Base-by-base conservation (phyloP, 148 eudicot species). In the Suaeda aralocaspica region DNA sequence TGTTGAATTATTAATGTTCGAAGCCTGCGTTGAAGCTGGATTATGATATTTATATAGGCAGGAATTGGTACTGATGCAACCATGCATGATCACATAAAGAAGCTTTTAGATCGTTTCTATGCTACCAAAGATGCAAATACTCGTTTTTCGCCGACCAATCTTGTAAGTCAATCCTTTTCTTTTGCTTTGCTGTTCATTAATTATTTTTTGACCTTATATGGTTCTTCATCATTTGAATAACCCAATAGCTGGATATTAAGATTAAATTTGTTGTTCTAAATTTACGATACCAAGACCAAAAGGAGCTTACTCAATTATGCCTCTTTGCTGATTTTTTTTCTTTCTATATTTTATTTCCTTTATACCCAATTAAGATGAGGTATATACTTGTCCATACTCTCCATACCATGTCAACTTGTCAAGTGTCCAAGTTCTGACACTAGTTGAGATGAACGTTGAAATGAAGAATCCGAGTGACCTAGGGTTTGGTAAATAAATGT, bases 61-160 rank as follows among this genome's bases (percentile, higher is more conserved):
- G 96, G 91, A 46, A 94, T 94, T 45, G 99, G 99, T 36, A 94
- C 99, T 71, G 99, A 94, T 84, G 99, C 99, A 31, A 94, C 99
- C 55, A 94, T 94, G 99, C 99, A 94, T 78, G 99, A 94, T 79
- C 99, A 94, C 78, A 94, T 94, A 68, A 91, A 94, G 71, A 94
- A 94, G 79, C 87, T 94, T 70, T 83, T 91, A 63, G 99, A 94
- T 84, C 96, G 99, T 59, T 87, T 78, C 81, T 94, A 94, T 89
- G 99, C 97, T 72, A 91, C 90, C 18, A 94, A 94, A 84, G 97
- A 91, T 70, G 66, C 87, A 44, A 85, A 82, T 74, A 84, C 83
- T 72, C 97, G 88, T 69, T 94, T 94, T 83, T 74, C 91, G 34
- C 99, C 99, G 2, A 94, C 99, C 69, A 87, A 84, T 79, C 91